Base-by-base conservation (phyloP, 495 filamentous ascomycete species). In the Endocarpon pusillum region DNA sequence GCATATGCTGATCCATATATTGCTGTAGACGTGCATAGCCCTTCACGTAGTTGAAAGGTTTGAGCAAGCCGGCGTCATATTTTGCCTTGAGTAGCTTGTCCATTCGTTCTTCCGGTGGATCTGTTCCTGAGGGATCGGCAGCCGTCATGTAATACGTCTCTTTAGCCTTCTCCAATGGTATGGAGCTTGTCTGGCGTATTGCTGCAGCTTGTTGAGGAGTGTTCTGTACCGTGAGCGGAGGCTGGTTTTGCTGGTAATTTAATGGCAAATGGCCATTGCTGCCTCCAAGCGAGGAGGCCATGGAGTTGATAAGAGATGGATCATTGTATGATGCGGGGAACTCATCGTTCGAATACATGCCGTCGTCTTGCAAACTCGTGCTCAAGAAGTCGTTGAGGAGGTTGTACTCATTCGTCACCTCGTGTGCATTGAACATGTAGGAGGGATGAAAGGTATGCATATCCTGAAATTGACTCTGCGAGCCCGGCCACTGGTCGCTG, bases 11-110 rank as follows among this genome's bases (percentile, higher is more conserved):
- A 40, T 91, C 82, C 72, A 97, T 89, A 49, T 94, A 96, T 37
- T 69, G 69, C 33, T 83, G 78, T 21, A 97, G 59, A 14, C 84
- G 66, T 5, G 83, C 80, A 46, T 96, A 97, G 8, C 91, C 89
- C 45, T 92, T 91, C 41, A 94, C 78, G 54, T 97, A 96, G 53
- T 94, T 94, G 65, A 96, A 97, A 6, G 89, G 89, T 48, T 85
- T 85, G 41, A 97, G 61, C 42, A 97, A 63, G 3, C 89, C 89
- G 2, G 89, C 89, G 45, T 94, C 84, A 47, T 87, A 84, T 51
- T 97, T 97, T 29, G 91, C 89, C 52, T 79, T 78, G 35, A 97
- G 69, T 1, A 97, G 75, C 44, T 85, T 83, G 52, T 89, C 81
- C 82, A 96, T 91, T 37, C 91, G 75, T 50, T 92, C 81, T 54